phyloP scores from a whole-genome alignment of 768 basidiomycete genomes.

The Podaxis sp. region DNA sequence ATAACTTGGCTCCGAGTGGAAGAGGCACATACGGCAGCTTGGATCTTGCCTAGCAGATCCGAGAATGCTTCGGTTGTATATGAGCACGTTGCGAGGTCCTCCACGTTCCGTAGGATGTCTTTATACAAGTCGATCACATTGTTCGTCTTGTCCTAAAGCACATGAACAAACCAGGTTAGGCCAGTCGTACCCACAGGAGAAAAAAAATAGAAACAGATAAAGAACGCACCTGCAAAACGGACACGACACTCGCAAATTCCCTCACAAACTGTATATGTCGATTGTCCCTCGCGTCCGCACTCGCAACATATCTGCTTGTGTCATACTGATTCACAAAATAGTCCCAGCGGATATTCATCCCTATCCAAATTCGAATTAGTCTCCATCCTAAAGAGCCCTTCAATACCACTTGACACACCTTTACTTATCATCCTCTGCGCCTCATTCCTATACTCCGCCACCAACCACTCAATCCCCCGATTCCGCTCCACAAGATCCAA shows the following conservation, averaged over 20 bases:
- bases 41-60: conserved; percentile 74
- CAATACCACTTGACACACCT: conserved; percentile 48
- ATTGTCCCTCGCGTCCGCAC: conserved; percentile 78
- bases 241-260: conserved; percentile 92
- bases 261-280: conserved; percentile 92
- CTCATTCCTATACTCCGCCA: conserved; percentile 93
- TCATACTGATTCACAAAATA: conserved; percentile 95
- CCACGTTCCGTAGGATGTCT: conserved; percentile 81
- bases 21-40: conserved; percentile 68
- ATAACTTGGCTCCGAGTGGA: not conserved
- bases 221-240: conserved; percentile 72
- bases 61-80: conserved; percentile 85
- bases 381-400: not conserved
- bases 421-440: conserved; percentile 90
- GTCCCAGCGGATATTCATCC: conserved; percentile 97
- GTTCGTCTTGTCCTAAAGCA: conserved; percentile 84
- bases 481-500: conserved; percentile 88
- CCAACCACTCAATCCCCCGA: conserved; percentile 89
- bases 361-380: conserved; percentile 36
- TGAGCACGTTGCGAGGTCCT: conserved; percentile 84
- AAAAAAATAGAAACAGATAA: not conserved
- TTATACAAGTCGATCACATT: conserved; percentile 88
- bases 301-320: conserved; percentile 68
- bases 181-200: not conserved
- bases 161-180: not conserved